These are phyloP conservation scores for Zygosaccharomyces pseudobailii DNA, from an alignment of 1,139 yeast species.

Conservation along the genomic window DNA sequence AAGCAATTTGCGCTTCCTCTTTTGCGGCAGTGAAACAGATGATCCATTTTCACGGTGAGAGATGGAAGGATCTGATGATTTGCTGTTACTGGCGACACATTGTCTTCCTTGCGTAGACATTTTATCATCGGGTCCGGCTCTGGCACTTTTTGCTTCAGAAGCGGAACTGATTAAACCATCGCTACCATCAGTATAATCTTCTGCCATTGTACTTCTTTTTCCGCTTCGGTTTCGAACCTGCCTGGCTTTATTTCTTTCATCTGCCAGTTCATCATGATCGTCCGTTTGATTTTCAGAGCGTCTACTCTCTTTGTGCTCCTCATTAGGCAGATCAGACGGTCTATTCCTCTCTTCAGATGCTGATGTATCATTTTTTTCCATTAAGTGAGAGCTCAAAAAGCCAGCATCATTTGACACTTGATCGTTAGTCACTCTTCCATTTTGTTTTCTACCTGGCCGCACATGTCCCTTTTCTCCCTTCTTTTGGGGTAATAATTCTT, in stretches of 20 bases:
- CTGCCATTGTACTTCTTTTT: not conserved
- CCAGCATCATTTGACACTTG: not conserved
- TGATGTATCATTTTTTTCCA: not conserved
- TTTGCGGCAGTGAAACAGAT: not conserved
- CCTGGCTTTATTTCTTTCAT: not conserved
- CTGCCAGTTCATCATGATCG: not conserved
- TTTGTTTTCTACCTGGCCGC: not conserved
- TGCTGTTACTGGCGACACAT: not conserved
- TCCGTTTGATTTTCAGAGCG: not conserved
- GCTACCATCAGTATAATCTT: not conserved
- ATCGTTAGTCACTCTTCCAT: not conserved
- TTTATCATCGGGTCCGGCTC: not conserved
- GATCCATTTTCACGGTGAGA: constrained; percentile 4
- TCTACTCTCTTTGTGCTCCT: not conserved
- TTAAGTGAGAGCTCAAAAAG: not conserved
- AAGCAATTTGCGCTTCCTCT: not conserved
- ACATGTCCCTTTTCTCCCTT: constrained; percentile 2
- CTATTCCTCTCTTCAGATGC: not conserved
- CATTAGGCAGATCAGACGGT: not conserved
- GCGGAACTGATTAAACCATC: not conserved
- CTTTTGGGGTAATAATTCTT: not conserved
- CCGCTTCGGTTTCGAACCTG: not conserved
- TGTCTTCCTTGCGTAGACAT: not conserved
- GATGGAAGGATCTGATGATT: constrained; percentile 7
- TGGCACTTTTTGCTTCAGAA: not conserved